Conservation (phyloP, 805 yeast genomes). For the Saccharomycodes ludwigii region DNA sequence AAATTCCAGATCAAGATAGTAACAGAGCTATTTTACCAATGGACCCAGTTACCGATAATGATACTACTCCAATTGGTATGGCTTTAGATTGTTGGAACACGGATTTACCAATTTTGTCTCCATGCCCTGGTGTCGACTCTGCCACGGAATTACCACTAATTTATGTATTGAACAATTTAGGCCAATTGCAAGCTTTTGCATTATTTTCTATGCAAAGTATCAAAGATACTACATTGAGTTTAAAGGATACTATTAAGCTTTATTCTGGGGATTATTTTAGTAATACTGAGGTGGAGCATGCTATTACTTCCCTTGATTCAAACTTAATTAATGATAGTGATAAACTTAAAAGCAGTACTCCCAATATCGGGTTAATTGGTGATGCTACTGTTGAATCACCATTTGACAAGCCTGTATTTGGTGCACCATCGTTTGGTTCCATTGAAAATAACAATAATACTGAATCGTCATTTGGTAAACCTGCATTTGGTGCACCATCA, state of each 20-base stretch:
- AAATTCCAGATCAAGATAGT: constrained; percentile 46
- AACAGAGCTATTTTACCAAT: constrained; percentile 66
- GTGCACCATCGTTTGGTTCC: constrained; percentile 11
- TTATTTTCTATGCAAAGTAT: constrained; percentile 45
- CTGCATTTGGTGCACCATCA: constrained; percentile 8
- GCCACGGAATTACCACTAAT: constrained; percentile 55
- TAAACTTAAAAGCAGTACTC: not conserved
- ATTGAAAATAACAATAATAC: no score
- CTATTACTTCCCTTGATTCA: not conserved
- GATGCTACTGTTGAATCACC: constrained; percentile 1
- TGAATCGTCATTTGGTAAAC: constrained; percentile 7
- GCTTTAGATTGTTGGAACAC: constrained; percentile 34
- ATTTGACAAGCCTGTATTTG: constrained; percentile 14
- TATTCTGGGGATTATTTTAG: constrained; percentile 3
- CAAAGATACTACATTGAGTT: constrained; percentile 21
- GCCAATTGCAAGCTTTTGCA: constrained; percentile 52
- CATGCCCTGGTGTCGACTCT: constrained; percentile 46
- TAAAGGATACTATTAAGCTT: constrained; percentile 8
- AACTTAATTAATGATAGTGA: not conserved
- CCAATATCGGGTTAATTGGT: not conserved
- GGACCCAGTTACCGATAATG: constrained; percentile 50
- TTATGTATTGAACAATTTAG: constrained; percentile 50
- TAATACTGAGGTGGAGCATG: not conserved
- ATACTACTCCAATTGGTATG: constrained; percentile 61
- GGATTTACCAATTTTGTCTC: constrained; percentile 32